A percentile compares a stretch with the other conserved stretches of the same genome.
Evolutionary conservation across 2,329 filamentous ascomycete genomes (phyloP).

Genomic region (Fusarium sp.): DNA sequence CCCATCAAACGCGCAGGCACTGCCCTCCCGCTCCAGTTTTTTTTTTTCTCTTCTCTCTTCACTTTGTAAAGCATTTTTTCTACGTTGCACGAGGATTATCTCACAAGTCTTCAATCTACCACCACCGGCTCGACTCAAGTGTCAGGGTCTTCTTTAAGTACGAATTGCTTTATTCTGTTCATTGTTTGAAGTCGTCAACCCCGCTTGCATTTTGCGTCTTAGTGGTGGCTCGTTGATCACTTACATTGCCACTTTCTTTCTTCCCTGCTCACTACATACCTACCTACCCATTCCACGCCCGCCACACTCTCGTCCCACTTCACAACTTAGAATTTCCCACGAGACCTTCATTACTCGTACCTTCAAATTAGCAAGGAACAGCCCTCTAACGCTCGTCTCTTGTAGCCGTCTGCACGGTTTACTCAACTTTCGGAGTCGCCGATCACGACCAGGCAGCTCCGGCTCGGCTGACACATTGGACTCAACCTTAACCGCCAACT

Average conservation of each 20-base stretch:
- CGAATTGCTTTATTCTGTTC: slow-evolving; percentile 10
- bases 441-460: slow-evolving; percentile 39
- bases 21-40: slow-evolving; percentile 39
- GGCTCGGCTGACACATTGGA: slow-evolving; percentile 37
- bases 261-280: slow-evolving; percentile 1
- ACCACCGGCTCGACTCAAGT: slow-evolving; percentile 7
- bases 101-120: slow-evolving; percentile 4
- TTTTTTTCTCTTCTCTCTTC: slow-evolving; percentile 16
- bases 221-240: slow-evolving; percentile 26
- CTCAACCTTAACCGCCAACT: slow-evolving; percentile 37
- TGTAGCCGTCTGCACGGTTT: slow-evolving; percentile 40
- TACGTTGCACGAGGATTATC: slow-evolving; percentile 11
- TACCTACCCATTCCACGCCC: not conserved
- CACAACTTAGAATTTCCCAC: slow-evolving; percentile 2
- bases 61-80: slow-evolving; percentile 10
- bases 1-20: slow-evolving; percentile 10
- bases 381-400: slow-evolving; percentile 30
- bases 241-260: slow-evolving; percentile 26
- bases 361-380: slow-evolving; percentile 4
- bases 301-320: not conserved
- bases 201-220: slow-evolving; percentile 3
- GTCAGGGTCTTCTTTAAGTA: slow-evolving; percentile 18
- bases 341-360: not conserved
- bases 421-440: slow-evolving; percentile 39
- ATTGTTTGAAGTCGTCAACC: slow-evolving; percentile 7